Base-by-base conservation (phyloP, 495 filamentous ascomycete species). In the Tuber magnatum region DNA sequence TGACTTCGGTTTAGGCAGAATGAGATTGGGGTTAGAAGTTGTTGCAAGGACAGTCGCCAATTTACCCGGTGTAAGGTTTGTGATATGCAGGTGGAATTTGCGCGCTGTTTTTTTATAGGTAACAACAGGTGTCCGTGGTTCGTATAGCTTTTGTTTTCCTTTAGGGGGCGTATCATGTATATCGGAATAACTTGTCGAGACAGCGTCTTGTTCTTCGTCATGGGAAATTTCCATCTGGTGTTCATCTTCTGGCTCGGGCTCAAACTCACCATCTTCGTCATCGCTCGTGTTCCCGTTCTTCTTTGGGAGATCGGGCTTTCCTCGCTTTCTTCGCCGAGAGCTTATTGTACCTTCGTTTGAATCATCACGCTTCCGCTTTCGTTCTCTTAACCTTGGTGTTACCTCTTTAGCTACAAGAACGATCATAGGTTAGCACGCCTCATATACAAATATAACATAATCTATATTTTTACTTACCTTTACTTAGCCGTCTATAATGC, bases 361-460 rank as follows among this genome's bases (percentile, higher is more conserved):
- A 69, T 89, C 88, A 70, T 90, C 89, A 14, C 32, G 56, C 56
- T 65, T 65, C 56, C 56, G 56, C 56, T 65, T 65, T 12, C 51
- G 51, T 28, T 32, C 51, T n/a, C 56, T 65, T 65, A 65, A 4
- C 72, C 77, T 92, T 91, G 74, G 90, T 86, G 18, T 70, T 61
- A 75, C 76, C 69, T 78, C 76, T 79, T 79, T 79, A 24, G 70
- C 77, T 79, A 51, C 86, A 81, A 44, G 91, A 91, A 70, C 89
- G 88, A 69, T 92, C 89, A 42, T 91, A 86, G 56, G 93, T 93
- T 38, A 97, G 85, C 32, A 97, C 86, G 83, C 96, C 93, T 73
- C 91, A 35, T 18, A 12, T 20, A 18, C 14, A 20, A 65, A 4
- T 18, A 4, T 65, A 65, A 35, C 14, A 65, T 18, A 18, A 16